These are phyloP conservation scores for Aspergillus bertholletiae DNA, from an alignment of 495 filamentous ascomycete species.

Conservation along the genomic window DNA sequence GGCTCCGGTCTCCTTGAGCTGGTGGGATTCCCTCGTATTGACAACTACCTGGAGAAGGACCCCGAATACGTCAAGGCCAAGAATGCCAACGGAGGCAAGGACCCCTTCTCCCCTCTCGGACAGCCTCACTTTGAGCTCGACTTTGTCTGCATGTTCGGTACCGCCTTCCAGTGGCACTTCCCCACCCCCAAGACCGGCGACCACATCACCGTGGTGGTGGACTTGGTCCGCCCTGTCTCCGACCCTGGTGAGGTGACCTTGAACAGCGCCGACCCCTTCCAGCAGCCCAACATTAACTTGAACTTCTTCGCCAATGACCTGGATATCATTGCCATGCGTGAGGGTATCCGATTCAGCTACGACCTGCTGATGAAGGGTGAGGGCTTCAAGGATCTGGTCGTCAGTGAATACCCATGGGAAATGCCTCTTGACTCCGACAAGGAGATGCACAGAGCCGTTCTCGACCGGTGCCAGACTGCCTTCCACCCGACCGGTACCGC, in stretches of 20 bases:
- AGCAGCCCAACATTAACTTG: slow-evolving; percentile 55
- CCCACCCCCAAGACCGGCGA: slow-evolving; percentile 46
- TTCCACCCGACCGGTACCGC: slow-evolving; percentile 56
- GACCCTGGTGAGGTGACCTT: slow-evolving; percentile 49
- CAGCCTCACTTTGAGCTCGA: slow-evolving; percentile 66
- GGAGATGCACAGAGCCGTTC: slow-evolving; percentile 51
- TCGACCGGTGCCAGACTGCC: slow-evolving; percentile 57
- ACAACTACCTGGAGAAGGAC: slow-evolving; percentile 44
- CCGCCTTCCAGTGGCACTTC: slow-evolving; percentile 64
- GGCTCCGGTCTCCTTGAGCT: slow-evolving; percentile 52
- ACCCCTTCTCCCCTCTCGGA: slow-evolving; percentile 56
- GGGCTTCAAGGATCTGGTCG: slow-evolving; percentile 55
- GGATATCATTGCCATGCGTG: slow-evolving; percentile 53
- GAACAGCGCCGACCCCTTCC: slow-evolving; percentile 46
- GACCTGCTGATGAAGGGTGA: slow-evolving; percentile 55
- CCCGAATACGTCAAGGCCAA: slow-evolving; percentile 48
- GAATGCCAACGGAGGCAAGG: slow-evolving; percentile 46
- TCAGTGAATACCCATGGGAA: slow-evolving; percentile 54
- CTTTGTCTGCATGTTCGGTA: slow-evolving; percentile 57
- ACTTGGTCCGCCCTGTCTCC: slow-evolving; percentile 54
- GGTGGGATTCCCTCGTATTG: slow-evolving; percentile 55
- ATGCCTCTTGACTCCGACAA: slow-evolving; percentile 55
- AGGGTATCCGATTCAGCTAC: slow-evolving; percentile 53
- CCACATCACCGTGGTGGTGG: slow-evolving; percentile 56
- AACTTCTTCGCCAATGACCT: slow-evolving; percentile 56